A percentile compares a stretch with the other conserved stretches of the same genome.
phyloP scores from a whole-genome alignment of 257 asterid genomes.

The Paulownia fortunei region DNA sequence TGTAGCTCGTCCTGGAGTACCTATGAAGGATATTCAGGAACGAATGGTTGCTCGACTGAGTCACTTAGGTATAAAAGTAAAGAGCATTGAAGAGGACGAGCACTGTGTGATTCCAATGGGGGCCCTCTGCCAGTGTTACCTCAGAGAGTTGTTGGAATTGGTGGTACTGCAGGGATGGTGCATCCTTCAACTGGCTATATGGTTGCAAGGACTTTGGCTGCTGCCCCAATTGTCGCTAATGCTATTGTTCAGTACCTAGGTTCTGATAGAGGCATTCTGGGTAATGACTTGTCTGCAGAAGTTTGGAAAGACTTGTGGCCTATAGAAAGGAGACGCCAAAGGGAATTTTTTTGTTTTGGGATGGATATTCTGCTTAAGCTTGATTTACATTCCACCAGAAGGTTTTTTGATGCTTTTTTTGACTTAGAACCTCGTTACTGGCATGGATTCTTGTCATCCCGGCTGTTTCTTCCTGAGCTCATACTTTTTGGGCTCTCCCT shows the following conservation, averaged over 20 bases:
- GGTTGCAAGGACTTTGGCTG: conserved; percentile 99
- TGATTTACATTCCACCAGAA: conserved; percentile 79
- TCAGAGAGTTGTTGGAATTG: conserved; percentile 91
- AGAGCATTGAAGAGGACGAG: conserved; percentile 93
- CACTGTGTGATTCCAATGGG: conserved; percentile 95
- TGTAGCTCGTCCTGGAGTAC: conserved; percentile 95
- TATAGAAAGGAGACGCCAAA: conserved; percentile 88
- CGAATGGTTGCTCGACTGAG: conserved; percentile 85
- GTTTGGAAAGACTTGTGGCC: conserved; percentile 99
- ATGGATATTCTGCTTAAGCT: conserved; percentile 94
- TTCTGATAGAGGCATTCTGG: conserved; percentile 49
- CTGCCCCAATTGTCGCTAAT: conserved; percentile 88
- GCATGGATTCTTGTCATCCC: conserved; percentile 96
- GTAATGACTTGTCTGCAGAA: conserved; percentile 62
- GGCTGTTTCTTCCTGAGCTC: conserved; percentile 89
- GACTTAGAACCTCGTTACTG: conserved; percentile 93
- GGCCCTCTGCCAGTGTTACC: conserved; percentile 97
- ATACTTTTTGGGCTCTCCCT: conserved; percentile 79
- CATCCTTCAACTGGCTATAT: conserved; percentile 98
- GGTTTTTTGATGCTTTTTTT: conserved; percentile 89
- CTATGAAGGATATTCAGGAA: conserved; percentile 87
- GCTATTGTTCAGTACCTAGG: conserved; percentile 78
- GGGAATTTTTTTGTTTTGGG: conserved; percentile 97
- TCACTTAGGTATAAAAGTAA: conserved; percentile 87
- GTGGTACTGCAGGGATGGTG: conserved; percentile 99